phyloP scores from a whole-genome alignment of 192 early-diverging fungal species.

The Coemansia umbellata region DNA sequence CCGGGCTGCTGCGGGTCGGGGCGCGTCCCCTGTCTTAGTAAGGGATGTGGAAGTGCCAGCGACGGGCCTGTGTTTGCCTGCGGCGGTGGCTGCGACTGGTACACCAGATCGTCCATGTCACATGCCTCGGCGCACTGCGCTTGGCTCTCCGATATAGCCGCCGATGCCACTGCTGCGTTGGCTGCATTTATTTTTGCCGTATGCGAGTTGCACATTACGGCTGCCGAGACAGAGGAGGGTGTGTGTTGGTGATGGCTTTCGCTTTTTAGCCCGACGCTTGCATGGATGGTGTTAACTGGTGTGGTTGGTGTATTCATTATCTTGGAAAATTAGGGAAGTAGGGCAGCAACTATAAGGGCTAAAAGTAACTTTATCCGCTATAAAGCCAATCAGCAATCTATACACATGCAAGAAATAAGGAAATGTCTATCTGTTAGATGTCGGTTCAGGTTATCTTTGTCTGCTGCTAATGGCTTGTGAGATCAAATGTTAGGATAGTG shows the following conservation, averaged over 20 bases:
- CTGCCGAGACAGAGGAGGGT: not conserved
- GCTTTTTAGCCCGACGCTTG: not conserved
- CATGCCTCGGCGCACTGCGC: not conserved
- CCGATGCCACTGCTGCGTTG: constrained; percentile 1
- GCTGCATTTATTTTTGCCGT: constrained; percentile 7
- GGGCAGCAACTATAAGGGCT: no score
- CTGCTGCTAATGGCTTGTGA: no score
- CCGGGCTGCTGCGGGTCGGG: not conserved
- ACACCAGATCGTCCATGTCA: constrained; percentile 2
- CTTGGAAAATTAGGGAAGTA: not conserved
- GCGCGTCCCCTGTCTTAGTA: not conserved
- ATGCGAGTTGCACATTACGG: constrained; percentile 14
- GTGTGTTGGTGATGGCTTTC: not conserved
- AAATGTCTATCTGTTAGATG: no score
- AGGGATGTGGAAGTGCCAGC: not conserved
- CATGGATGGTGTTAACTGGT: constrained; percentile 9
- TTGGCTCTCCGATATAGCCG: not conserved
- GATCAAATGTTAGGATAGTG: no score
- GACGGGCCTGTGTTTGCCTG: not conserved
- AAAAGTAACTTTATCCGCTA: no score
- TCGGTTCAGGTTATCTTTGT: no score
- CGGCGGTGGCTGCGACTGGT: constrained; percentile 3
- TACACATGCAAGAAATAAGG: no score
- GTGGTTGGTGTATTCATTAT: constrained; percentile 24
- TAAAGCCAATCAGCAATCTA: no score